Evolutionary conservation across 192 early-diverging fungal genomes (phyloP), one percentile per base, ranked within the genome.

Genomic region (Phlyctochytrium arcticum): DNA sequence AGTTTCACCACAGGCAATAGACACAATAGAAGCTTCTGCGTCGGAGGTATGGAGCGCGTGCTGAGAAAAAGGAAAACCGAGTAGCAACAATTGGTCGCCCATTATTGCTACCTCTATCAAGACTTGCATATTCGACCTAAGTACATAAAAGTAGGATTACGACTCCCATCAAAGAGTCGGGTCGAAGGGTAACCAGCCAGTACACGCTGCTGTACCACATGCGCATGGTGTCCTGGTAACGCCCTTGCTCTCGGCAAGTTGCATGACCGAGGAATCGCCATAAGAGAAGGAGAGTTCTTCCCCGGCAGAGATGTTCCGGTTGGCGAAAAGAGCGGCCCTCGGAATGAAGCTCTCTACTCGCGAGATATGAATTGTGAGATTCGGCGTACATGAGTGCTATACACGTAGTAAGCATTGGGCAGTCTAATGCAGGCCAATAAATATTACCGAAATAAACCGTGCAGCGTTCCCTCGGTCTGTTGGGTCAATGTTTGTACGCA

Each of bases 371-470:
- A 77, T 67, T 15, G 27, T 58, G 49, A 74, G 47, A 48, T 74
- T 74, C 8, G 71, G 71, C 17, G 36, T 56, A 48, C 75, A 77
- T 12, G 75, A 77, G 62, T 77, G 75, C 42, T 75, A 60, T 3
- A 26, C 12, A 24, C 17, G 2, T 12, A 3, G 27, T n/a, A 21
- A 53, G 24, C 39, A 19, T 19, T n/a, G 21, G 39, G 39, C 2
- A 44, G 39, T n/a, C 15, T 44, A 44, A 2, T 0, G 12, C 39
- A 12, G 2, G 39, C 2, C 0, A n/a, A 10, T 10, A 32, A n/a
- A 34, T 32, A 31, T n/a, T 57, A 57, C 55, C 29, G 55, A 57
- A 7, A 74, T 68, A 60, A 77, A 76, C 9, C 75, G 44, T 9
- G 67, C 70, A 15, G 48, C 70, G 51, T 73, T 76, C 31, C 75